These are phyloP conservation scores for Malus hybrid DNA, from an alignment of 331 rosid species.

Conservation along the genomic window DNA sequence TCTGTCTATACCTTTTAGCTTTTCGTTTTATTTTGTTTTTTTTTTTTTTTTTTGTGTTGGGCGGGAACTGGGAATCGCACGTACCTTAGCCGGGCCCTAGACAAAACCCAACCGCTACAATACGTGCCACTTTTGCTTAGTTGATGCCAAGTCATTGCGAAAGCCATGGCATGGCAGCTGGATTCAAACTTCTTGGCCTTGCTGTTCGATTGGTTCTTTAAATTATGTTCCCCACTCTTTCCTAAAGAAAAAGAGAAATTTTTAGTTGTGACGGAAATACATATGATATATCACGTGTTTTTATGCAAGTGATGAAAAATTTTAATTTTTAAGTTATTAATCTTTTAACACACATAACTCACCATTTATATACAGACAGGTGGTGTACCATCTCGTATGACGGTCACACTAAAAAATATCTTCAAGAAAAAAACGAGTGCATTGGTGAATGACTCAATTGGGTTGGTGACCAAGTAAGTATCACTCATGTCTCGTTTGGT, in stretches of 20 bases:
- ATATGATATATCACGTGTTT: too few species aligned
- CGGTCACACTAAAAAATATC: too few species aligned
- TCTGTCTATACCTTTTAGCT: background rate
- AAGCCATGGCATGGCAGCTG: background rate
- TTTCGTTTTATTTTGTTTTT: too few species aligned
- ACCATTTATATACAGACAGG: too few species aligned
- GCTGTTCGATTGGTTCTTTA: background rate
- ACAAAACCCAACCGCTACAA: slow-evolving; percentile 16
- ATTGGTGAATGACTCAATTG: background rate
- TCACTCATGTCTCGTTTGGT: too few species aligned
- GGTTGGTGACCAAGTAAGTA: slow-evolving; percentile 18
- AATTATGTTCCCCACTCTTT: background rate
- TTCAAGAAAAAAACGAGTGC: background rate
- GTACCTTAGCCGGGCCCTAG: background rate
- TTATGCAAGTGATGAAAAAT: too few species aligned
- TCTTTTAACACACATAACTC: too few species aligned
- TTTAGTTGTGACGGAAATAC: too few species aligned
- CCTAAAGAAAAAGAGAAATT: too few species aligned
- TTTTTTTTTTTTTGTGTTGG: background rate
- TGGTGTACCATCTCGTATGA: too few species aligned
- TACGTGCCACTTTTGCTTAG: background rate
- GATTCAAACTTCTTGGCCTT: background rate
- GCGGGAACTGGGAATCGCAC: background rate
- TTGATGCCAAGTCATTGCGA: background rate
- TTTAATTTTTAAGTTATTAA: too few species aligned